A percentile compares a stretch with the other conserved stretches of the same genome.
Conservation (phyloP, 2,329 filamentous ascomycete species). For the Metarhizium sp. region DNA sequence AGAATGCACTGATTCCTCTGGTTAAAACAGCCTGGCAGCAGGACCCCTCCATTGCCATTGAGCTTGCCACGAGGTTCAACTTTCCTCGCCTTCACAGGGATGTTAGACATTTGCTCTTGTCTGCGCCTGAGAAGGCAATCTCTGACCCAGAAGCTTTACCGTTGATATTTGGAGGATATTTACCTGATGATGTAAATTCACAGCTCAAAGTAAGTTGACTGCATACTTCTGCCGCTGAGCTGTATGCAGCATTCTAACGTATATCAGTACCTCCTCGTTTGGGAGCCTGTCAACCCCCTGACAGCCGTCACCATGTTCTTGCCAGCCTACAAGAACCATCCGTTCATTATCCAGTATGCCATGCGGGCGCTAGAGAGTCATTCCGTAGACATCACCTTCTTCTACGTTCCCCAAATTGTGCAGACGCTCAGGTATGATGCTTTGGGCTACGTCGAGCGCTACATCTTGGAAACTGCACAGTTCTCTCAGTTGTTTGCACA, state of each 20-base stretch:
- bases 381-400: constrained; percentile 94
- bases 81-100: constrained; percentile 64
- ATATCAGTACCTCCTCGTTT: constrained; percentile 74
- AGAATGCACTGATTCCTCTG: constrained; percentile 48
- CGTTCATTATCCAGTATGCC: constrained; percentile 91
- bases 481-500: constrained; percentile 98
- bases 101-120: constrained; percentile 70
- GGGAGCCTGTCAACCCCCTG: constrained; percentile 85
- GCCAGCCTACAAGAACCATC: constrained; percentile 82
- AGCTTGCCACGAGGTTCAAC: constrained; percentile 71
- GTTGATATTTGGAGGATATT: constrained; percentile 64
- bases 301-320: constrained; percentile 90
- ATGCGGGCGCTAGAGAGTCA: constrained; percentile 93
- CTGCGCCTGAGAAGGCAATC: constrained; percentile 75
- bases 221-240: neutral
- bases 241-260: constrained; percentile 9
- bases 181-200: constrained; percentile 66
- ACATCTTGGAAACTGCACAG: constrained; percentile 93
- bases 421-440: constrained; percentile 89
- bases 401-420: constrained; percentile 97
- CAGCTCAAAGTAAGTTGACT: constrained; percentile 63
- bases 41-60: constrained; percentile 76
- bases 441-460: constrained; percentile 89
- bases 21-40: constrained; percentile 81
- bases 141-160: constrained; percentile 74